Percentiles rank a stretch among this genome's conserved stretches.
These are phyloP conservation scores for Tarenaya hassleriana DNA, from an alignment of 345 rosid genomes.

Conservation along the genomic window DNA sequence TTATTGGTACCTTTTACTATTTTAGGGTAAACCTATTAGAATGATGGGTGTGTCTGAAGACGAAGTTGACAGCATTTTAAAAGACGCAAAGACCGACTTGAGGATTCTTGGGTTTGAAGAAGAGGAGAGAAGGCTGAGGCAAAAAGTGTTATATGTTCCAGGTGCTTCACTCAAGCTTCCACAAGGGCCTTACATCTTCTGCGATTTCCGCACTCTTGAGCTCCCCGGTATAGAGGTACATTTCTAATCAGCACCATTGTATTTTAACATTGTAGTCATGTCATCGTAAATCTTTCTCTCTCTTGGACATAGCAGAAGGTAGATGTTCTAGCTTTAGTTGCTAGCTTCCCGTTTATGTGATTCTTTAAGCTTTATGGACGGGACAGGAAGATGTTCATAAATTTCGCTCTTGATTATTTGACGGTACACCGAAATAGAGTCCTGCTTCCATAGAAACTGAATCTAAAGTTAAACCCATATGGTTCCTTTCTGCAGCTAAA, in stretches of 20 bases:
- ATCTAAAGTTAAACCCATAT: background rate
- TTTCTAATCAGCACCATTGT: background rate
- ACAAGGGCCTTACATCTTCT: constrained; percentile 65
- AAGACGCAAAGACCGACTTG: constrained; percentile 43
- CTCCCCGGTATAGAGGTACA: constrained; percentile 73
- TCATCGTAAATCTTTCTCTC: background rate
- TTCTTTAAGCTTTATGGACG: background rate
- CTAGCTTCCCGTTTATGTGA: background rate
- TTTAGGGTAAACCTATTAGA: constrained; percentile 64
- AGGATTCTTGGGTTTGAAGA: constrained; percentile 90
- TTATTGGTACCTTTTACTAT: constrained; percentile 1
- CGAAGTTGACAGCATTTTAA: constrained; percentile 52
- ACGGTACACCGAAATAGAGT: background rate
- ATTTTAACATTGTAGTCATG: background rate
- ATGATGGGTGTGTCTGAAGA: constrained; percentile 88
- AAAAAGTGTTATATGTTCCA: constrained; percentile 30
- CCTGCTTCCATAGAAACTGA: background rate
- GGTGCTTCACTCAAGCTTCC: constrained; percentile 49
- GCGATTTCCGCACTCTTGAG: constrained; percentile 72
- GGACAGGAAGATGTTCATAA: background rate
- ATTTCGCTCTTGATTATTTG: background rate
- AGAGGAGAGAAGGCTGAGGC: constrained; percentile 74
- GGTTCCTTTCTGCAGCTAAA: constrained; percentile 40
- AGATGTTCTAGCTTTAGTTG: background rate
- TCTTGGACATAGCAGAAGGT: background rate